Evolutionary conservation across 805 yeast species (phyloP), one percentile per base, ranked within the genome.

Genomic region (Suhomyces emberorum): DNA sequence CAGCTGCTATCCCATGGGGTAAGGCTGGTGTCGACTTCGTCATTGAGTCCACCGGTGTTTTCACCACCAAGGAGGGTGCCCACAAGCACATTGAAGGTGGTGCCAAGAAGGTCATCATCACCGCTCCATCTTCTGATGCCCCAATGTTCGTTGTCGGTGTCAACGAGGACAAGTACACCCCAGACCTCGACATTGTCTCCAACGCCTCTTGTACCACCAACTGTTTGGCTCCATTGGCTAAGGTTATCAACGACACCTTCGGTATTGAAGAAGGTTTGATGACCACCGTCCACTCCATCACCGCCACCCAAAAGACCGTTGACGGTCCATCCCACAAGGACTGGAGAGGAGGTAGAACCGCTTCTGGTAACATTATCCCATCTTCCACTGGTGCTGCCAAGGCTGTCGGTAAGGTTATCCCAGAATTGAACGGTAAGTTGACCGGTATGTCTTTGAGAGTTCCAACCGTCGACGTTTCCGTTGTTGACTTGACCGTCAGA

Each of bases 291-390:
- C 64, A 59, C 51, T 59, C 64, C 43, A 57, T 59, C 47, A 59
- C 64, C 46, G 64, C 64, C 41, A 57, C 64, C 44, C 64, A 59
- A 46, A 59, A 59, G 51, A 59, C 64, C 38, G 64, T 59, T 34
- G 64, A 59, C 39, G 63, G 63, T 49, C 64, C 64, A 42, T 59
- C 64, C 44, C 62, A 59, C 54, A 59, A 59, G 50, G 64, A 59
- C 54, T 59, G 64, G 64, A 59, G 64, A 57, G 64, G 64, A 38
- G 64, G 64, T 43, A 55, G 64, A 54, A 59, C 64, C 47, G 64
- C 64, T 37, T 49, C 57, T 31, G 64, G 61, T 38, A 59, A 59
- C 56, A 59, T 59, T 40, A 59, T 59, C 41, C 64, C 64, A 40
- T 59, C 64, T 11, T 57, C 64, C 41, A 57, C 64, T 39, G 63